A percentile compares a stretch with the other conserved stretches of the same genome.
Evolutionary conservation across 2,329 filamentous ascomycete genomes (phyloP).

Genomic region (Knufia petricola): DNA sequence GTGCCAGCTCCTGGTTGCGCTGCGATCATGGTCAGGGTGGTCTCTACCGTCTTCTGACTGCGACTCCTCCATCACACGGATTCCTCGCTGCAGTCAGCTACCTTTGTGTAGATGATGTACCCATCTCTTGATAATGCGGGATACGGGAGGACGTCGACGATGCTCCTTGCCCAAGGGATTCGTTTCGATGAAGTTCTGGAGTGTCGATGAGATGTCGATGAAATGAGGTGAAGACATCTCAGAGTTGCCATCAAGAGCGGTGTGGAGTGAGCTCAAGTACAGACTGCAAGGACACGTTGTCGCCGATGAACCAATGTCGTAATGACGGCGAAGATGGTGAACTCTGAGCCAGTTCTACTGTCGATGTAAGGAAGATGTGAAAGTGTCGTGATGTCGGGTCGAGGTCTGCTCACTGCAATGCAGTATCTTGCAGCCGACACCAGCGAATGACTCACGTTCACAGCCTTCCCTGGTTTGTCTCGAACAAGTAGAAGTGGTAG

Average conservation of each 20-base stretch:
- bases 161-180: too few species aligned
- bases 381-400: not conserved
- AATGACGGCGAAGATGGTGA: not conserved
- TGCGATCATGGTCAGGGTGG: not conserved
- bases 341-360: not conserved
- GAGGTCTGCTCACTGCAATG: not conserved
- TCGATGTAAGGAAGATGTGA: not conserved
- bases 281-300: too few species aligned
- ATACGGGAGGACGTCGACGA: not conserved
- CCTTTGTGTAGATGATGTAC: not conserved
- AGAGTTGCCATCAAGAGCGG: too few species aligned
- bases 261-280: too few species aligned
- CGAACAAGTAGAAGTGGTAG: too few species aligned
- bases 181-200: too few species aligned
- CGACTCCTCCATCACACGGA: not conserved
- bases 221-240: too few species aligned
- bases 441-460: not conserved
- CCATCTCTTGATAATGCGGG: not conserved
- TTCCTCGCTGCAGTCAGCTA: not conserved
- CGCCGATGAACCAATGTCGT: too few species aligned
- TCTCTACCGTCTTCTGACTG: not conserved
- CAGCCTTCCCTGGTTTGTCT: not conserved
- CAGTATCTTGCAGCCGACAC: slow-evolving; percentile 7
- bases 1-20: not conserved
- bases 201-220: too few species aligned